These are phyloP conservation scores for Wickerhamomyces chaumierensis DNA, from an alignment of 805 yeast genomes.

Conservation along the genomic window DNA sequence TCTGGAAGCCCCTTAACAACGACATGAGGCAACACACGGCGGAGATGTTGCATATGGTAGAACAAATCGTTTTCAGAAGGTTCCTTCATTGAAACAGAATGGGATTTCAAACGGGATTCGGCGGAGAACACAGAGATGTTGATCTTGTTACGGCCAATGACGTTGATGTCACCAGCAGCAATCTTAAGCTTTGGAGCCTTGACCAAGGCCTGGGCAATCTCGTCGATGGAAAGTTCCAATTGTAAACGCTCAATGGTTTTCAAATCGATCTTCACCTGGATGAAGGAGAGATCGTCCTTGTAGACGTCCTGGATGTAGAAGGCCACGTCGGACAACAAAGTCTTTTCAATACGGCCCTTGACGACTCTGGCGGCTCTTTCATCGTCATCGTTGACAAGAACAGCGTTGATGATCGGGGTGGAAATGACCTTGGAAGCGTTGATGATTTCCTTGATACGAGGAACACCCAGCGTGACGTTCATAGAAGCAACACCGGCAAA, in stretches of 20 bases:
- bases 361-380: conserved; percentile 98
- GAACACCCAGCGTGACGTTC: conserved; percentile 98
- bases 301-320: conserved; percentile 91
- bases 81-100: conserved; percentile 30
- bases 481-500: conserved; percentile 99
- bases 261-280: conserved; percentile 74
- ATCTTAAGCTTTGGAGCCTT: conserved; percentile 87
- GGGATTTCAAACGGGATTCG: conserved; percentile 28
- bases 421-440: conserved; percentile 93
- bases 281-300: conserved; percentile 61
- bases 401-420: conserved; percentile 94
- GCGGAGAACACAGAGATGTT: conserved; percentile 48
- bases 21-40: conserved; percentile 74
- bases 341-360: conserved; percentile 93
- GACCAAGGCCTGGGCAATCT: conserved; percentile 72
- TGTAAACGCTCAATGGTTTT: conserved; percentile 82
- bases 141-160: conserved; percentile 53
- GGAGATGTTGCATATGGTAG: conserved; percentile 81
- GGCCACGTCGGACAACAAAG: conserved; percentile 76
- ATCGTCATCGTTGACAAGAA: conserved; percentile 82
- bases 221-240: conserved; percentile 76
- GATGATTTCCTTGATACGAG: conserved; percentile 97
- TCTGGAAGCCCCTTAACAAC: conserved; percentile 90
- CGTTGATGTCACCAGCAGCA: conserved; percentile 54
- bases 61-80: conserved; percentile 43